Base-by-base conservation (phyloP, 805 yeast genomes). In the Debaryomyces maramus region DNA sequence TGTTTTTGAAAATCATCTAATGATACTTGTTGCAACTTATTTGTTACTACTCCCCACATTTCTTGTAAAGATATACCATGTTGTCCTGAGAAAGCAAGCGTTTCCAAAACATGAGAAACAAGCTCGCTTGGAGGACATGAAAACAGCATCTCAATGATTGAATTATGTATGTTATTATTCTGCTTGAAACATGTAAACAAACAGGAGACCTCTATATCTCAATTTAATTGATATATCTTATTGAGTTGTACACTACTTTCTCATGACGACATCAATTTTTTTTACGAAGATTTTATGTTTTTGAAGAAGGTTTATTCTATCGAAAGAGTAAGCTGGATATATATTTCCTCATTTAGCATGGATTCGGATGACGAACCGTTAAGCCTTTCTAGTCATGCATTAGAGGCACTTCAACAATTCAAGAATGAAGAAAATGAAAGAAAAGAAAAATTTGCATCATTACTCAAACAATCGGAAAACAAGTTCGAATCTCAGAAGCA, bases 321-420 rank as follows among this genome's bases (percentile, higher is more conserved):
- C 15, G 13, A 8, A 5, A 24, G 27, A 26, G 28, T 26, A n/a
- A n/a, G n/a, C n/a, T n/a, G n/a, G n/a, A n/a, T n/a, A n/a, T n/a
- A n/a, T n/a, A n/a, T n/a, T n/a, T n/a, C n/a, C n/a, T n/a, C n/a
- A n/a, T n/a, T n/a, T n/a, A n/a, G n/a, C n/a, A 67, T 63, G 66
- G 70, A 65, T 37, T 65, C 68, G 2, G 73, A 70, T 50, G 73
- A 66, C 53, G 74, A 65, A 38, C 56, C 58, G n/a, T 60, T 78
- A 23, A 57, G 70, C 2, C 60, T 78, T 32, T 76, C 81, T 1
- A 60, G 73, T 2, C 65, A 67, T 46, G 72, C 83, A 5, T 55
- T 78, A 40, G 80, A 77, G 3, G 83, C 83, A 1, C 63, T 78
- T 36, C 79, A 75, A 47, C 85, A 83, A 53, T 89, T 88, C 55